Evolutionary conservation across 495 filamentous ascomycete species (phyloP).

Genomic region (Penicillium arizonense): DNA sequence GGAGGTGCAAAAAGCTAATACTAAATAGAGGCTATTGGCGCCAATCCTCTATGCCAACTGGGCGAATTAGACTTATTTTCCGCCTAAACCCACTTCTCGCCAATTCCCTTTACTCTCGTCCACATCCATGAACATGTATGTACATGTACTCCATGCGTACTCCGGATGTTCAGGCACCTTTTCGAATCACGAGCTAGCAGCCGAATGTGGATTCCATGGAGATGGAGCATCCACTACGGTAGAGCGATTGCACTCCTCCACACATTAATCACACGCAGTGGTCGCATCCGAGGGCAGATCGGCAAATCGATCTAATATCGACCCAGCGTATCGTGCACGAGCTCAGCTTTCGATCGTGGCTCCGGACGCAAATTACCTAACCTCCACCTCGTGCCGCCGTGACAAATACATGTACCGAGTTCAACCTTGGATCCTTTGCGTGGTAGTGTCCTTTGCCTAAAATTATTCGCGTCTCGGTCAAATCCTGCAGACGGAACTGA

Average conservation of each 20-base stretch:
- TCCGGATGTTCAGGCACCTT: background rate
- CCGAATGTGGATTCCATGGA: background rate
- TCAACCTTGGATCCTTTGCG: background rate
- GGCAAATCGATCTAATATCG: constrained; percentile 17
- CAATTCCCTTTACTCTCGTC: background rate
- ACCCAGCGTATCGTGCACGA: constrained; percentile 6
- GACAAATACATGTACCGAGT: constrained; percentile 13
- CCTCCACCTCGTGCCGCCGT: constrained; percentile 3
- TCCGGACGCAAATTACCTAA: background rate
- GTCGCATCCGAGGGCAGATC: constrained; percentile 7
- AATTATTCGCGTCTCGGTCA: background rate
- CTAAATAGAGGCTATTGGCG: background rate
- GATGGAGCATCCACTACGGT: constrained; percentile 11
- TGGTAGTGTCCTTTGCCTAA: background rate
- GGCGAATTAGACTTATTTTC: background rate
- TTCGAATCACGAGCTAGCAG: background rate
- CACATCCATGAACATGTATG: background rate
- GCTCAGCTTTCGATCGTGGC: constrained; percentile 9
- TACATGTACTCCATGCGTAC: too few relatives aligned
- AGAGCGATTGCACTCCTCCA: background rate
- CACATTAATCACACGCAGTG: background rate
- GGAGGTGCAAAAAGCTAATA: too few relatives aligned
- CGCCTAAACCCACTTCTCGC: background rate
- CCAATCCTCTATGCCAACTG: background rate
- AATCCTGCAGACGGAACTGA: background rate